A percentile compares a stretch with the other conserved stretches of the same genome.
Conservation (phyloP, 2,329 filamentous ascomycete species). For the Arthrobotrys iridis region DNA sequence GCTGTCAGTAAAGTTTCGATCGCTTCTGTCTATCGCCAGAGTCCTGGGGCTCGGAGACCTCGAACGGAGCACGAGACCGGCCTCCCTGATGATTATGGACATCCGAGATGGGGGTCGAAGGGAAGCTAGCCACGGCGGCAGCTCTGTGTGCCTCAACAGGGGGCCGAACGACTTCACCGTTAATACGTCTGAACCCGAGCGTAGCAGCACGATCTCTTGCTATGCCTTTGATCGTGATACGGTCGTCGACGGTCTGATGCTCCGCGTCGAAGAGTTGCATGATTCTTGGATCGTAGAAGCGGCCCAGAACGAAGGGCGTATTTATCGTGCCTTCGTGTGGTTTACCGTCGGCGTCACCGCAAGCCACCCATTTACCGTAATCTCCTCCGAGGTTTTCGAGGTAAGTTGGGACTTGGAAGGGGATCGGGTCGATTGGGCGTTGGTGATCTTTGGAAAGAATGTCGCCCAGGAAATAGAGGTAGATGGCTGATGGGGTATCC, state of each 20-base stretch:
- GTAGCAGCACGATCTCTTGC: background rate
- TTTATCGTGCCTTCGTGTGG: background rate
- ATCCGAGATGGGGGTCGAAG: too few species aligned
- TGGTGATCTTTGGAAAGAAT: slow-evolving; percentile 25
- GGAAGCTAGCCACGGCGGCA: background rate
- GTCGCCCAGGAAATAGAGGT: slow-evolving; percentile 25
- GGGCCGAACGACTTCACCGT: slow-evolving; percentile 30
- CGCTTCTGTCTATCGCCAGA: background rate
- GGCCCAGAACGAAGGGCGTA: background rate
- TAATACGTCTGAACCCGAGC: slow-evolving; percentile 9
- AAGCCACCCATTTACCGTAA: slow-evolving; percentile 26
- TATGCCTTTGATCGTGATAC: background rate
- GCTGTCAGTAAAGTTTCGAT: background rate
- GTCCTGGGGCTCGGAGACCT: background rate
- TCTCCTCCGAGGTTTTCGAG: slow-evolving; percentile 24
- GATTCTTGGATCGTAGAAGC: slow-evolving; percentile 47
- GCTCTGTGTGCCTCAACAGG: background rate
- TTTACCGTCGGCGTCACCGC: background rate
- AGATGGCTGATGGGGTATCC: background rate
- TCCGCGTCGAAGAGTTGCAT: slow-evolving; percentile 34
- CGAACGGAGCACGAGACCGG: background rate
- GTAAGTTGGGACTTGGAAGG: slow-evolving; percentile 17
- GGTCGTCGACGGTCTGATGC: slow-evolving; percentile 16
- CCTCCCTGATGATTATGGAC: too few species aligned
- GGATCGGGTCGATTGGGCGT: slow-evolving; percentile 4